Percentiles rank a stretch among this genome's conserved stretches.
Conservation (phyloP, 306 rosid genomes). For the Cercis canadensis region DNA sequence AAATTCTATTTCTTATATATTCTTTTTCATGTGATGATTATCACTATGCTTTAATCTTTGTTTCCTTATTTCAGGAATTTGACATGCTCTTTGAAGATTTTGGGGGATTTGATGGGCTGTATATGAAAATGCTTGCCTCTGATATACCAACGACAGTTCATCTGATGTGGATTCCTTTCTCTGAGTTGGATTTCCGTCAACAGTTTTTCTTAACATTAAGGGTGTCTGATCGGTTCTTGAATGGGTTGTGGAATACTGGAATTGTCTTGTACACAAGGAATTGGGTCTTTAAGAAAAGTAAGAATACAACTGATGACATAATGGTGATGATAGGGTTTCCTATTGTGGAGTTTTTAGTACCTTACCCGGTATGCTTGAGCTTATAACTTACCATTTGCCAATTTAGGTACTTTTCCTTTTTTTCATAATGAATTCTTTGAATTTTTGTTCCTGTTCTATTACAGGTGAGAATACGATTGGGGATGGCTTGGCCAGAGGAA, state of each 20-base stretch:
- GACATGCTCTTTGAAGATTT: conserved; percentile 74
- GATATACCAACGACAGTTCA: conserved; percentile 85
- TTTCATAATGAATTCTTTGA: conserved; percentile 7
- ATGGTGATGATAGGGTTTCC: conserved; percentile 79
- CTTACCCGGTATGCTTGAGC: conserved; percentile 71
- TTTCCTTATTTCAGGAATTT: conserved; percentile 65
- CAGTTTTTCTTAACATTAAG: conserved; percentile 65
- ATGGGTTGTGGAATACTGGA: conserved; percentile 64
- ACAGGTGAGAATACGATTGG: conserved; percentile 73
- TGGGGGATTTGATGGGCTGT: conserved; percentile 97
- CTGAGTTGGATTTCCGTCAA: conserved; percentile 74
- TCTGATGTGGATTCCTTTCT: conserved; percentile 88
- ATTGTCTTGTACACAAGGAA: conserved; percentile 49
- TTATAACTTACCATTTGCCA: conserved; percentile 30
- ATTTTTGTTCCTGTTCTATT: conserved; percentile 42
- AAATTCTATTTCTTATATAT: conserved; percentile 33
- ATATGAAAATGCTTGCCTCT: conserved; percentile 87
- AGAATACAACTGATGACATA: conserved; percentile 67
- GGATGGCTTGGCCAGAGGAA: conserved; percentile 98
- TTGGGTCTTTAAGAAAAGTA: conserved; percentile 54
- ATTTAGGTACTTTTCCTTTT: conserved; percentile 32
- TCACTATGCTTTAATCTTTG: conserved; percentile 31
- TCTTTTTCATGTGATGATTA: conserved; percentile 37
- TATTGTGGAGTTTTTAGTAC: conserved; percentile 66
- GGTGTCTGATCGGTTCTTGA: conserved; percentile 55